Evolutionary conservation across 2,329 filamentous ascomycete genomes (phyloP).

Genomic region (Acrodontium crateriforme): DNA sequence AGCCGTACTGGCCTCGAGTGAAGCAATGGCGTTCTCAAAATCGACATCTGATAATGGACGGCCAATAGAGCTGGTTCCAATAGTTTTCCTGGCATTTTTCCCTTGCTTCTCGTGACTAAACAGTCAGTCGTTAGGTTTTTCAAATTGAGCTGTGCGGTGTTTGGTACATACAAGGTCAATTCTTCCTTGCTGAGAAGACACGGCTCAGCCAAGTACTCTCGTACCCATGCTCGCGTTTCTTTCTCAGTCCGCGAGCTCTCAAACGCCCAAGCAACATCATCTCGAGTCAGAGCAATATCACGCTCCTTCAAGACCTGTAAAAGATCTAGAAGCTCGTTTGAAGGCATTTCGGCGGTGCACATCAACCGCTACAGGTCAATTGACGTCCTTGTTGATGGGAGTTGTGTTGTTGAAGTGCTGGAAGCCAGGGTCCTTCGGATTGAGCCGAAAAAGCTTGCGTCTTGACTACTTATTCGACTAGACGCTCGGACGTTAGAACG

Average conservation of each 20-base stretch:
- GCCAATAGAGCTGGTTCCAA: conserved; percentile 1
- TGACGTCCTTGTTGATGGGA: too few species aligned
- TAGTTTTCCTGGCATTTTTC: neutral
- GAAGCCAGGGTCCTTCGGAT: too few species aligned
- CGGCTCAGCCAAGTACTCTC: conserved; percentile 31
- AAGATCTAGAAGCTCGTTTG: conserved; percentile 24
- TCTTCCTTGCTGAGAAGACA: conserved; percentile 37
- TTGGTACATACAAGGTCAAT: conserved; percentile 32
- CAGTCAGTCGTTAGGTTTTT: neutral
- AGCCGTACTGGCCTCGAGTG: conserved; percentile 50
- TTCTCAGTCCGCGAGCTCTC: conserved; percentile 27
- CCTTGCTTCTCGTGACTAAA: conserved; percentile 19
- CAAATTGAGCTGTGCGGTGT: conserved; percentile 2
- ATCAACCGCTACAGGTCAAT: too few species aligned
- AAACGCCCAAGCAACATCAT: conserved; percentile 36
- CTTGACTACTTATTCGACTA: too few species aligned
- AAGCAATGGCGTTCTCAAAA: conserved; percentile 45
- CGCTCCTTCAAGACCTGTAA: conserved; percentile 32
- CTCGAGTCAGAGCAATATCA: conserved; percentile 29
- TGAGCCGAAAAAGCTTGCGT: too few species aligned
- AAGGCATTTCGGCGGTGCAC: conserved; percentile 6
- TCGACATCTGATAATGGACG: conserved; percentile 46
- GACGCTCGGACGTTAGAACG: too few species aligned
- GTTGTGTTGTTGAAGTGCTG: too few species aligned
- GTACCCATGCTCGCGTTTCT: conserved; percentile 31